Evolutionary conservation across 306 rosid species (phyloP).

Genomic region (Bauhinia variegata): DNA sequence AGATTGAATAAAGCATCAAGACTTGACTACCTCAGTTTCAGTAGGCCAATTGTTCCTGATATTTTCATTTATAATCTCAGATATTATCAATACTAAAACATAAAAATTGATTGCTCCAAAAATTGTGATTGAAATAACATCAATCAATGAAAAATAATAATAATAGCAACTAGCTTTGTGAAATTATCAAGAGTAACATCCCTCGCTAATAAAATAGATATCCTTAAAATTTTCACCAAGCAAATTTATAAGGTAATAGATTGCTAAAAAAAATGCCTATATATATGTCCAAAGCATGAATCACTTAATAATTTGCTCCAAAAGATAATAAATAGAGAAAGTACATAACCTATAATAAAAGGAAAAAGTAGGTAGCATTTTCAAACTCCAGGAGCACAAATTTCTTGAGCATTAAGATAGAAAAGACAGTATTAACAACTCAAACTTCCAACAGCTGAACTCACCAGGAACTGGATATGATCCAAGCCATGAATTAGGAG

Average conservation of each 20-base stretch:
- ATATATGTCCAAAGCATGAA: conserved; percentile 14
- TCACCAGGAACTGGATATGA: conserved; percentile 84
- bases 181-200: not conserved
- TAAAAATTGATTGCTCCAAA: not conserved
- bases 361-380: conserved; percentile 11
- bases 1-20: conserved; percentile 16
- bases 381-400: conserved; percentile 30
- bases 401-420: not conserved
- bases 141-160: not conserved
- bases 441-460: conserved; percentile 38
- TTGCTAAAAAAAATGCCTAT: not conserved
- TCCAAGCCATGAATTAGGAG: conserved; percentile 95
- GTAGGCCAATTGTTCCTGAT: not conserved
- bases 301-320: conserved; percentile 2
- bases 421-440: conserved; percentile 4
- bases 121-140: not conserved
- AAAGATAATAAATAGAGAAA: conserved; percentile 12
- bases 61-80: not conserved
- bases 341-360: conserved; percentile 24
- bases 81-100: not conserved
- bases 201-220: not conserved
- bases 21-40: conserved; percentile 7
- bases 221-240: conserved; percentile 22
- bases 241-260: not conserved
- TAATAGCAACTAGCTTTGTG: not conserved